Evolutionary conservation across 2,329 filamentous ascomycete genomes (phyloP).

Genomic region (Emmonsiellopsis sp.): DNA sequence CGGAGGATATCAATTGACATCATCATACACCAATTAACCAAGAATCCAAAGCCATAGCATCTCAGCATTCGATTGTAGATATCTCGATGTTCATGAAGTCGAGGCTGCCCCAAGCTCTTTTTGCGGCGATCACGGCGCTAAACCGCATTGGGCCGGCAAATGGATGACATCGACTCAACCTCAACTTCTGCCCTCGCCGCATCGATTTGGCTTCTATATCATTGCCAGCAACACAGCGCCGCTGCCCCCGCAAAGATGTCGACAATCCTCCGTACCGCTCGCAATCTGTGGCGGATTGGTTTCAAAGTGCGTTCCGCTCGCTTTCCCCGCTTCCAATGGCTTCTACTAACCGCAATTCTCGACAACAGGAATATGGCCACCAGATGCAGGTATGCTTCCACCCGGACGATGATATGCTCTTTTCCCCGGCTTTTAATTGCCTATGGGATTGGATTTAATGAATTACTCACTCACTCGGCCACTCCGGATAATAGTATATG

Average conservation of each 20-base stretch:
- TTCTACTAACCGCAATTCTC: slow-evolving; percentile 28
- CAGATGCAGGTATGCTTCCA: slow-evolving; percentile 69
- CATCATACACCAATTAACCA: background rate
- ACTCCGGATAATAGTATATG: slow-evolving; percentile 29
- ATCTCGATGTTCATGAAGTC: background rate
- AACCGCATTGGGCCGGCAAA: slow-evolving; percentile 6
- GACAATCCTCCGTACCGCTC: slow-evolving; percentile 74
- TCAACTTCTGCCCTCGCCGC: background rate
- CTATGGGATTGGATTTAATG: background rate
- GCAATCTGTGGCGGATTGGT: slow-evolving; percentile 79
- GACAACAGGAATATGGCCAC: slow-evolving; percentile 68
- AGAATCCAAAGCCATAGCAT: background rate
- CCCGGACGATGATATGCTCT: slow-evolving; percentile 6
- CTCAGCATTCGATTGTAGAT: no score
- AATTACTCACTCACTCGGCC: background rate
- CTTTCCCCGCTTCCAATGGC: slow-evolving; percentile 5
- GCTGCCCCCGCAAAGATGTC: slow-evolving; percentile 58
- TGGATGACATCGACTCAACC: background rate
- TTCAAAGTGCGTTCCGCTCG: slow-evolving; percentile 57
- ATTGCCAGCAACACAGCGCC: background rate
- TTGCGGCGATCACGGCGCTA: slow-evolving; percentile 6
- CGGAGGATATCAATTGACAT: background rate
- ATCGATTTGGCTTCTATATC: background rate
- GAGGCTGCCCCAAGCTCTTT: background rate
- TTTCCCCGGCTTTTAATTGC: slow-evolving; percentile 16